Conservation (phyloP, 2,329 filamentous ascomycete species). For the Knoxdaviesia proteae region DNA sequence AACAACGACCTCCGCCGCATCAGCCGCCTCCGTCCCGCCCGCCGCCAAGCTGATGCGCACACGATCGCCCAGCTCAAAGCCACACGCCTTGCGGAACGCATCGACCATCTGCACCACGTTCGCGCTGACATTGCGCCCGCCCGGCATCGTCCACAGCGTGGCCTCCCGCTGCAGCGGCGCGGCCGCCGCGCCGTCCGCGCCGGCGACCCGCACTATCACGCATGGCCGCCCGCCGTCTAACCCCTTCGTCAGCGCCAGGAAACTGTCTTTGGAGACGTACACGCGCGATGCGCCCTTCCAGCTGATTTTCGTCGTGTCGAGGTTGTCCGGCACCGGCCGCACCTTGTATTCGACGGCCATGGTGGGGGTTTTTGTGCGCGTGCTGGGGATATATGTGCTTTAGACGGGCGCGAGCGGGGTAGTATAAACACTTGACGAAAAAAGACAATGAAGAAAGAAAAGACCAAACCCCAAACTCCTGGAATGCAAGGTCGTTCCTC, state of each 20-base stretch:
- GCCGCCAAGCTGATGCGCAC: conserved; percentile 36
- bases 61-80: conserved; percentile 50
- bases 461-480: too few species aligned
- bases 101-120: conserved; percentile 54
- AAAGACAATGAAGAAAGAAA: too few species aligned
- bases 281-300: conserved; percentile 21
- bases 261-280: conserved; percentile 25
- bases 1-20: conserved; percentile 36
- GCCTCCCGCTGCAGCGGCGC: conserved; percentile 18
- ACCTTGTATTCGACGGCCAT: conserved; percentile 19
- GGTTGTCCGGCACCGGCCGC: conserved; percentile 19
- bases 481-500: too few species aligned
- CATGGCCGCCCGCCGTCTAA: conserved; percentile 22
- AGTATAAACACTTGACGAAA: too few species aligned
- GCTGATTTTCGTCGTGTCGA: conserved; percentile 19
- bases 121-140: conserved; percentile 38
- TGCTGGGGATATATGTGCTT: conserved; percentile 3
- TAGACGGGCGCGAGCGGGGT: background rate
- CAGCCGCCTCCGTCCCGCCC: conserved; percentile 22
- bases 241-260: conserved; percentile 21
- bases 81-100: conserved; percentile 49
- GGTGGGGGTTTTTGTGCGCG: conserved; percentile 9
- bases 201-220: conserved; percentile 14
- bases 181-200: conserved; percentile 6
- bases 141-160: conserved; percentile 26